These are phyloP conservation scores for Ramalina peruviana DNA, from an alignment of 495 filamentous ascomycete species.

Conservation along the genomic window DNA sequence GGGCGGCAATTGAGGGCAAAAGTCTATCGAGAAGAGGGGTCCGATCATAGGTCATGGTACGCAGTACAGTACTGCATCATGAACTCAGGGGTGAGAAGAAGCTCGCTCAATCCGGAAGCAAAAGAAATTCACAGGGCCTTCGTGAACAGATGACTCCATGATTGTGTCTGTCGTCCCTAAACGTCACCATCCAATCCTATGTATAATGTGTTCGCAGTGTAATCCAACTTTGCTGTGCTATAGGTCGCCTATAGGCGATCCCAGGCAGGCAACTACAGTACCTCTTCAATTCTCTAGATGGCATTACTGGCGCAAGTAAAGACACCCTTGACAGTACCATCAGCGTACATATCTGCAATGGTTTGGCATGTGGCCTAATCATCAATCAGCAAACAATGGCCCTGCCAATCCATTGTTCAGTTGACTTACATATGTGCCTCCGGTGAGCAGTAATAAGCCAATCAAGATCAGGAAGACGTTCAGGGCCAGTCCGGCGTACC, in stretches of 20 bases:
- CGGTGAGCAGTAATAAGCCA: conserved; percentile 61
- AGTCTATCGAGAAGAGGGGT: too few species aligned
- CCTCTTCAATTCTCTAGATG: conserved; percentile 16
- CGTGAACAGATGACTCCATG: too few species aligned
- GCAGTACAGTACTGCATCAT: too few species aligned
- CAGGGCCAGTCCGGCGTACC: conserved; percentile 44
- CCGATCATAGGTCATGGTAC: too few species aligned
- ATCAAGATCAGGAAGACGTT: conserved; percentile 58
- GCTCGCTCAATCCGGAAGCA: too few species aligned
- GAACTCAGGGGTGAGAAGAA: too few species aligned
- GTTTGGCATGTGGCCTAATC: conserved; percentile 42
- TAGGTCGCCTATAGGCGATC: not conserved
- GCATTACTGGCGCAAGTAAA: conserved; percentile 53
- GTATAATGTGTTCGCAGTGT: not conserved
- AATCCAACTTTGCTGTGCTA: not conserved
- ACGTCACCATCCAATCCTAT: not conserved
- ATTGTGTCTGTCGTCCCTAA: too few species aligned
- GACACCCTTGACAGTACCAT: conserved; percentile 38
- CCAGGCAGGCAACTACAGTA: not conserved
- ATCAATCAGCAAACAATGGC: not conserved
- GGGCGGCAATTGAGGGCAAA: too few species aligned
- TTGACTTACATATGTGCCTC: conserved; percentile 62
- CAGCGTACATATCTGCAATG: conserved; percentile 46
- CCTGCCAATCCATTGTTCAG: not conserved
- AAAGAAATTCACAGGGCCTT: too few species aligned